Conservation (phyloP, 345 rosid genomes). For the Lepidium africanum region DNA sequence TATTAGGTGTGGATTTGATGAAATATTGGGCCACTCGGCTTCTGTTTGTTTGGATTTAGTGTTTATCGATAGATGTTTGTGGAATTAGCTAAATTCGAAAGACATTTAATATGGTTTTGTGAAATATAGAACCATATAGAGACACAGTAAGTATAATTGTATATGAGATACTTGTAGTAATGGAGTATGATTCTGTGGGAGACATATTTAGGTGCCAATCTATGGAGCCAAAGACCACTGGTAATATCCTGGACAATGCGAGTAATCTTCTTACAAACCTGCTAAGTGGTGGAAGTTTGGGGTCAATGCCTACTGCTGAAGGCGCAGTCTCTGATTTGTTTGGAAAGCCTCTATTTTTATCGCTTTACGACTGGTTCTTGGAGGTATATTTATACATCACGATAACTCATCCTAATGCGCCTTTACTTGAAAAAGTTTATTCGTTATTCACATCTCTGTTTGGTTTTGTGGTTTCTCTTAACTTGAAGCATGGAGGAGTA, state of each 20-base stretch:
- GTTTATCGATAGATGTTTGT: background rate
- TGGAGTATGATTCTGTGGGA: slow-evolving; percentile 2
- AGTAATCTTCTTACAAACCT: slow-evolving; percentile 82
- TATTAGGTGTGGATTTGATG: background rate
- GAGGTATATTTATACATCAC: slow-evolving; percentile 40
- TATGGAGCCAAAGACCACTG: slow-evolving; percentile 43
- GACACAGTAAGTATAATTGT: background rate
- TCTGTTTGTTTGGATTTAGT: background rate
- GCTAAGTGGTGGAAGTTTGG: slow-evolving; percentile 70
- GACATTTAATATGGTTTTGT: background rate
- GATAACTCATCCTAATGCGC: background rate
- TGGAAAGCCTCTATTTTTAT: slow-evolving; percentile 74
- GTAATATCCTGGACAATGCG: slow-evolving; percentile 69
- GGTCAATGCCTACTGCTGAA: slow-evolving; percentile 84
- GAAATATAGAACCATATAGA: background rate
- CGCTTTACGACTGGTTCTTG: slow-evolving; percentile 83
- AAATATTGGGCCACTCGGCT: background rate
- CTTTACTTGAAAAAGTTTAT: background rate
- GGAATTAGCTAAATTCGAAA: background rate
- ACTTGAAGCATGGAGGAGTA: slow-evolving; percentile 78
- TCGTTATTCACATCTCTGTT: background rate
- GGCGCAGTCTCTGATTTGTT: slow-evolving; percentile 92
- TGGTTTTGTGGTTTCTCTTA: background rate
- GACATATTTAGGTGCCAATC: slow-evolving; percentile 58
- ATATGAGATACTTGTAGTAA: background rate